A percentile compares a stretch with the other conserved stretches of the same genome.
phyloP scores from a whole-genome alignment of 2,329 filamentous ascomycete species.

The Venturia carpophila region DNA sequence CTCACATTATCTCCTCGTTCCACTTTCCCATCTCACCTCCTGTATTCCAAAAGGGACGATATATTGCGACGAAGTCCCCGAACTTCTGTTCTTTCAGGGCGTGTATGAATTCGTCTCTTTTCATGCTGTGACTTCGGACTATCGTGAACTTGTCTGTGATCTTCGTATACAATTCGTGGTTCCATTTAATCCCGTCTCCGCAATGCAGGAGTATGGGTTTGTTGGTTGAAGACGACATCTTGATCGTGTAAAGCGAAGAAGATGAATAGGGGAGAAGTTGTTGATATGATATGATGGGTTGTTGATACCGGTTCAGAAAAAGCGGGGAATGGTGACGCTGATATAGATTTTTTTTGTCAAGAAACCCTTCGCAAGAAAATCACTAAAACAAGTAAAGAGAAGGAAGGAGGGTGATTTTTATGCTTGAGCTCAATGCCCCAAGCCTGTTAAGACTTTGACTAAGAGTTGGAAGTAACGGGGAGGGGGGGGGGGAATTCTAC shows the following conservation, averaged over 20 bases:
- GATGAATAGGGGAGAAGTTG: neutral
- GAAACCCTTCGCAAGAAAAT: no score
- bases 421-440: neutral
- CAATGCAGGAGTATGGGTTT: conserved; percentile 38
- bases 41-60: conserved; percentile 56
- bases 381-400: neutral
- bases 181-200: conserved; percentile 40
- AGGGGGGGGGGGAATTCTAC: no score
- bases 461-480: neutral
- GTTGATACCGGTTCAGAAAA: neutral
- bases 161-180: conserved; percentile 35
- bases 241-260: neutral
- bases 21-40: conserved; percentile 59
- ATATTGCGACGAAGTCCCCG: conserved; percentile 41
- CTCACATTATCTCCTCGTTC: conserved; percentile 49
- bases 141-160: conserved; percentile 33
- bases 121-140: conserved; percentile 33
- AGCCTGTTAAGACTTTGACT: neutral
- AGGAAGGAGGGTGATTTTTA: neutral
- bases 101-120: conserved; percentile 33
- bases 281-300: no score
- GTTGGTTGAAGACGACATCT: conserved; percentile 14
- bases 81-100: conserved; percentile 33
- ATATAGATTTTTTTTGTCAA: neutral
- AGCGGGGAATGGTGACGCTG: neutral